Base-by-base conservation (phyloP, 441 rosid species). In the Iberis amara region DNA sequence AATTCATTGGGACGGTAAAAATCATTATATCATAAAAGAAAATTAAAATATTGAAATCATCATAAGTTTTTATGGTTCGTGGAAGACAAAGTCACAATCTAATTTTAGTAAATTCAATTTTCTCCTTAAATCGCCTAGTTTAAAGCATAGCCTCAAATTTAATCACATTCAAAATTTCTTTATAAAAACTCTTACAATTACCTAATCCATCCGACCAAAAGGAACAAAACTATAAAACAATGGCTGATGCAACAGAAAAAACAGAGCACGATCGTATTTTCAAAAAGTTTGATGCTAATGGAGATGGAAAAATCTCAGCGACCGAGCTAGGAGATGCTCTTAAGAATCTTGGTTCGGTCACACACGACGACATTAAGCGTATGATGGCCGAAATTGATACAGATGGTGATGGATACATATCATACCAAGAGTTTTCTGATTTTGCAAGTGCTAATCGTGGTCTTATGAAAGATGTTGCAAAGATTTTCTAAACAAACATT, bases 301-400 rank as follows among this genome's bases (percentile, higher is more conserved):
- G 38, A 8, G 38, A 33, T 89, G 95, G 88, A 1, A 68, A 74
- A 38, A 89, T 89, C 70, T 89, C 94, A 0, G 65, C 90, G 4
- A 1, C 76, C 0, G 95, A 86, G 80, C 86, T 89, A 0, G 95
- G 86, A 7, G 85, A 81, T 8, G 73, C 89, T 36, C 61, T 86
- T 44, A 83, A 83, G 73, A 49, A 76, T 6, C 82, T 85, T 0
- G 82, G 86, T 0, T 74, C 83, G 0, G 85, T 79, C 54, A 76
- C 87, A 0, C 27, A 26, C 0, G 94, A 77, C 0, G 97, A 89
- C 51, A 47, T 86, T 10, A 66, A 79, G 35, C 73, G 85, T 21
- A 89, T 89, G 97, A 89, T 89, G 97, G 71, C 72, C 0, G 97
- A 89, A 75, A 83, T 89, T 18, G 97, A 89, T 35, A 83, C 90